Evolutionary conservation across 2,329 filamentous ascomycete species (phyloP).

Genomic region (Onygenales sp.): DNA sequence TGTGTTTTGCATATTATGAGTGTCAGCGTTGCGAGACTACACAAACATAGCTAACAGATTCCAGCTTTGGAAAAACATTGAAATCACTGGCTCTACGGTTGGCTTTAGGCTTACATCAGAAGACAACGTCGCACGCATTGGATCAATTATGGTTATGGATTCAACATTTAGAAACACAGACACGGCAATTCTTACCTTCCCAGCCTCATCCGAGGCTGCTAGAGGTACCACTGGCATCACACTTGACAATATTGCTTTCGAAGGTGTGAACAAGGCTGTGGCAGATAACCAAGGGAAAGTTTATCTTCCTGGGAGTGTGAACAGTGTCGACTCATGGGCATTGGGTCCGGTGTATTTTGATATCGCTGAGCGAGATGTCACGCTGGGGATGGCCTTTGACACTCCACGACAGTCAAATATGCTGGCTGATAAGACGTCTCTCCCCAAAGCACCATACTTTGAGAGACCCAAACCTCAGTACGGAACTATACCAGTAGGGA

Average conservation of each 20-base stretch:
- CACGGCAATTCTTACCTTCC: neutral
- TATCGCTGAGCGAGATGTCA: neutral
- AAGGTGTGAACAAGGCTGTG: conserved; percentile 2
- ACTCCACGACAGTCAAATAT: neutral
- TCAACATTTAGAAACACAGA: conserved; percentile 2
- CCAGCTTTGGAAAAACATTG: conserved; percentile 4
- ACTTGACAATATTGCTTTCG: conserved; percentile 5
- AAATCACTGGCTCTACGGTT: neutral
- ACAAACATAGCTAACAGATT: neutral
- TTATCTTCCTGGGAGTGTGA: neutral
- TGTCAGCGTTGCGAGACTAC: neutral
- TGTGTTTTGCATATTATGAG: neutral
- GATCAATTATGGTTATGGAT: conserved; percentile 1
- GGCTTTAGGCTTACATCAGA: conserved; percentile 3
- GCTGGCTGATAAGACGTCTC: neutral
- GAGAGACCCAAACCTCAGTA: conserved; percentile 12
- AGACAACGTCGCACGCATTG: neutral
- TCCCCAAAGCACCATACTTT: conserved; percentile 4
- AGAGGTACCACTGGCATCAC: conserved; percentile 5
- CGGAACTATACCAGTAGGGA: neutral
- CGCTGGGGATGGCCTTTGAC: neutral
- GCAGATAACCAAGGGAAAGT: conserved; percentile 4
- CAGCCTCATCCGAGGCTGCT: neutral
- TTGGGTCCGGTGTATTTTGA: conserved; percentile 4
- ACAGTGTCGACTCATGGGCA: conserved; percentile 3